Percentiles rank a stretch among this genome's conserved stretches.
Evolutionary conservation across 148 eudicot genomes (phyloP).

Genomic region (Rhododendron ovatum): DNA sequence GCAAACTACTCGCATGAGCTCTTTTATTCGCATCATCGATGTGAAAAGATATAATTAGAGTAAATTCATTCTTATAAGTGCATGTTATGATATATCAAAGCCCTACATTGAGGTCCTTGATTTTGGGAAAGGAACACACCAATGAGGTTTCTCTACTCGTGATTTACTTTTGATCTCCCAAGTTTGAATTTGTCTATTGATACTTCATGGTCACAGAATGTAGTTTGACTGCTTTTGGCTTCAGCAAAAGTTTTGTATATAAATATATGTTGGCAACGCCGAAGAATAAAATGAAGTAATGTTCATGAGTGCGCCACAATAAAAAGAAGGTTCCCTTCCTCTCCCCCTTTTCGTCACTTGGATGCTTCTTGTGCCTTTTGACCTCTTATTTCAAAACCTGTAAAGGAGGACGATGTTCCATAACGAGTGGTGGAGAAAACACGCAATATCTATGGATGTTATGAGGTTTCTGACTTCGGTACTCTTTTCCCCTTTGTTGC

Average conservation of each 20-base stretch:
- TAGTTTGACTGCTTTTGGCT: not conserved
- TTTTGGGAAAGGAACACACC: not conserved
- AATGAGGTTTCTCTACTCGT: not conserved
- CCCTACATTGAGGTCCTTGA: slow-evolving; percentile 1
- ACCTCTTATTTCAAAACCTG: not conserved
- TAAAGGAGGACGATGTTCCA: not conserved
- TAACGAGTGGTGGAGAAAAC: not conserved
- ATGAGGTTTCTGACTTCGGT: not conserved
- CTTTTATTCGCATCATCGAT: not conserved
- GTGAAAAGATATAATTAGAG: slow-evolving; percentile 3
- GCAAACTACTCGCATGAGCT: not conserved
- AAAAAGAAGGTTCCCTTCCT: not conserved
- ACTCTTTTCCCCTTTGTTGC: not conserved
- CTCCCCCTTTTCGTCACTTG: not conserved
- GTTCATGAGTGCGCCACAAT: not conserved
- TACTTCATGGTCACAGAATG: not conserved
- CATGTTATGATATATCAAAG: not conserved
- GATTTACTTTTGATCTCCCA: not conserved
- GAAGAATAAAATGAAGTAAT: not conserved
- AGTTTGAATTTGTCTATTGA: not conserved
- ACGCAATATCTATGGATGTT: too few relatives aligned
- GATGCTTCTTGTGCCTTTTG: not conserved
- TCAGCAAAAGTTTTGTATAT: not conserved
- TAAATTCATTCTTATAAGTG: not conserved
- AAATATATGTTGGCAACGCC: not conserved